phyloP scores from a whole-genome alignment of 768 basidiomycete species.

The Xerocomus spinulosus region DNA sequence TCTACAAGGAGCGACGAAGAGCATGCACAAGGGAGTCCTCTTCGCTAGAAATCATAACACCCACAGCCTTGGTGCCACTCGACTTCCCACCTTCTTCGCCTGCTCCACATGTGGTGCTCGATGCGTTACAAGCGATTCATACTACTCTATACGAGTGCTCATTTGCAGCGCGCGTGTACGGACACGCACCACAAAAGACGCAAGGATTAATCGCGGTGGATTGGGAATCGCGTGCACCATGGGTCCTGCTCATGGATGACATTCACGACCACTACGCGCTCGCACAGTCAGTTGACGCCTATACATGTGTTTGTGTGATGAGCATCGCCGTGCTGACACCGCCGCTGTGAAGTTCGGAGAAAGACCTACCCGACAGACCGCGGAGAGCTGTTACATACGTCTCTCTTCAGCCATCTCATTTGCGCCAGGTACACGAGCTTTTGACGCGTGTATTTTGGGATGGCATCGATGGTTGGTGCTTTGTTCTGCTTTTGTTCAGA shows the following conservation, averaged over 20 bases:
- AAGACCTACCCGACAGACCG: slow-evolving; percentile 39
- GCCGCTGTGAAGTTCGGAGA: slow-evolving; percentile 45
- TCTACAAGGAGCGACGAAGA: slow-evolving; percentile 18
- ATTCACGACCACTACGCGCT: slow-evolving; percentile 60
- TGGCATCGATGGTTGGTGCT: slow-evolving; percentile 61
- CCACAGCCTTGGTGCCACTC: slow-evolving; percentile 24
- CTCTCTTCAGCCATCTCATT: slow-evolving; percentile 52
- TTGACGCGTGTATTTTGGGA: slow-evolving; percentile 68
- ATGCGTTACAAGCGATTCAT: slow-evolving; percentile 50
- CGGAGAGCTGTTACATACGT: slow-evolving; percentile 59
- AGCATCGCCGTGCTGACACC: background rate
- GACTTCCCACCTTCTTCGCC: slow-evolving; percentile 23
- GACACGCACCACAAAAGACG: slow-evolving; percentile 26
- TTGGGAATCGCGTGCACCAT: slow-evolving; percentile 68
- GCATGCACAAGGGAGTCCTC: slow-evolving; percentile 7
- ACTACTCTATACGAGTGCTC: slow-evolving; percentile 64
- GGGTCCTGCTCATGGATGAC: slow-evolving; percentile 74
- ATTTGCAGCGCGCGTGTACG: slow-evolving; percentile 61
- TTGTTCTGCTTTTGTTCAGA: background rate
- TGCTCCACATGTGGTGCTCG: slow-evolving; percentile 35
- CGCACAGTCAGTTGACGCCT: slow-evolving; percentile 43
- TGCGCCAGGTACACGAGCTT: slow-evolving; percentile 69
- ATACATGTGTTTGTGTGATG: background rate
- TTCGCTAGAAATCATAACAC: background rate
- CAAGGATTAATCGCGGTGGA: slow-evolving; percentile 52